Evolutionary conservation across 2,329 filamentous ascomycete species (phyloP).

Genomic region (Karstenula rhodostoma): DNA sequence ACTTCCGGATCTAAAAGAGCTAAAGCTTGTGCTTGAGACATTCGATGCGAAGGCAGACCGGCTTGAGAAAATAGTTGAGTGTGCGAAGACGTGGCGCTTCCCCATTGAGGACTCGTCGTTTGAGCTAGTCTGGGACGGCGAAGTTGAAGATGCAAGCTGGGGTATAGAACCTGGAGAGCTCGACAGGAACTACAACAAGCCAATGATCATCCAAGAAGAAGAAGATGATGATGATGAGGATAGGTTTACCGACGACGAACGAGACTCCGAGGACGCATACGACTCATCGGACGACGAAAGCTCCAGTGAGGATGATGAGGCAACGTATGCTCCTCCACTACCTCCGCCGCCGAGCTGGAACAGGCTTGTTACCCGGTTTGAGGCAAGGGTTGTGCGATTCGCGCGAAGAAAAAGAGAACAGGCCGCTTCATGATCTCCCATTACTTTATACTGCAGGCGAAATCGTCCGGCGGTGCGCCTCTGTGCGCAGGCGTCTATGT

Average conservation of each 20-base stretch:
- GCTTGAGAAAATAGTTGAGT: slow-evolving; percentile 36
- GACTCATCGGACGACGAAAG: neutral
- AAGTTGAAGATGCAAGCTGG: slow-evolving; percentile 28
- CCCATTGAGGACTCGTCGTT: slow-evolving; percentile 18
- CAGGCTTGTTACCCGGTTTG: neutral
- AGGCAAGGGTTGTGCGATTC: slow-evolving; percentile 9
- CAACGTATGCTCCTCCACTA: neutral
- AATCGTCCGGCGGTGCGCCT: too few species aligned
- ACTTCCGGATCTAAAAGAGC: slow-evolving; percentile 28
- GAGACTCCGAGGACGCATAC: neutral
- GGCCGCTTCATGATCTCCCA: neutral
- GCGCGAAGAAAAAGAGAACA: neutral
- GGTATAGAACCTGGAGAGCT: neutral
- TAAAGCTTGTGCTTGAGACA: slow-evolving; percentile 38
- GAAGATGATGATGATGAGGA: neutral
- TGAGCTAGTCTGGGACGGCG: slow-evolving; percentile 35
- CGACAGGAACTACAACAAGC: neutral
- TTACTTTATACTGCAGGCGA: too few species aligned
- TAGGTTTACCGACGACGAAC: neutral
- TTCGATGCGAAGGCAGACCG: slow-evolving; percentile 33
- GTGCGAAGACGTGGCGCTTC: slow-evolving; percentile 42
- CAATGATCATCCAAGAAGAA: neutral
- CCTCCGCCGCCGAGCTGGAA: neutral
- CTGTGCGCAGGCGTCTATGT: too few species aligned
- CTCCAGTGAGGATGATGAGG: neutral